Percentiles rank a stretch among this genome's conserved stretches.
These are phyloP conservation scores for Babesia gibsoni DNA, from an alignment of 169 alveolate species.

Conservation along the genomic window DNA sequence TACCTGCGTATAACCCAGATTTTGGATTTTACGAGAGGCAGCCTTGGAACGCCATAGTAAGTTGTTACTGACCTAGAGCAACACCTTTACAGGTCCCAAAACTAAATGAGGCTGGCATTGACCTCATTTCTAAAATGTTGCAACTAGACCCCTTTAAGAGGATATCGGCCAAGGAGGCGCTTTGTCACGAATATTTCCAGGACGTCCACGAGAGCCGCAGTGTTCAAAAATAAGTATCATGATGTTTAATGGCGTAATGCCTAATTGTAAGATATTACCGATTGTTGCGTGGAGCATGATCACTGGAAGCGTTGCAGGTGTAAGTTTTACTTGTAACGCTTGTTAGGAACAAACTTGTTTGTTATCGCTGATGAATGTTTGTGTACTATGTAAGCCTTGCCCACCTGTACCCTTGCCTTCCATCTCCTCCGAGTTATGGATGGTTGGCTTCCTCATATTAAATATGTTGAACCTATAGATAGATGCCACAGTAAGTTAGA, in stretches of 20 bases:
- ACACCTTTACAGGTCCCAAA: conserved; percentile 52
- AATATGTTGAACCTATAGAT: conserved; percentile 44
- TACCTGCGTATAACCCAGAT: conserved; percentile 90
- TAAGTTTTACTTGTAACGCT: not conserved
- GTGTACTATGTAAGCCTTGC: not conserved
- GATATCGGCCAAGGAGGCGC: conserved; percentile 93
- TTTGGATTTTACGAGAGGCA: conserved; percentile 66
- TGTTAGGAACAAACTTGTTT: conserved; percentile 9
- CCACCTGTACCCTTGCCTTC: conserved; percentile 12
- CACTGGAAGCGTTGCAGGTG: not conserved
- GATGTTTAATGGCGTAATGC: not conserved
- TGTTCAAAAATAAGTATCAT: not conserved
- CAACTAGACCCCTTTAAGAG: conserved; percentile 91
- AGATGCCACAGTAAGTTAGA: not conserved
- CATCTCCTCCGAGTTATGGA: conserved; percentile 15
- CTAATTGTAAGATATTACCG: not conserved
- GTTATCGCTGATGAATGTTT: conserved; percentile 4
- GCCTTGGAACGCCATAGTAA: conserved; percentile 74
- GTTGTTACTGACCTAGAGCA: not conserved
- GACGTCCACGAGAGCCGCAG: conserved; percentile 68
- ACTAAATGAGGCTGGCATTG: conserved; percentile 85
- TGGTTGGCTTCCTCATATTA: conserved; percentile 22
- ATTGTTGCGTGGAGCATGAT: not conserved
- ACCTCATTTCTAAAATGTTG: conserved; percentile 88
- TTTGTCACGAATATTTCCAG: conserved; percentile 91